A percentile compares a stretch with the other conserved stretches of the same genome.
Evolutionary conservation across 164 flowering plant genomes (phyloP).

Genomic region (Berberis thunbergii): DNA sequence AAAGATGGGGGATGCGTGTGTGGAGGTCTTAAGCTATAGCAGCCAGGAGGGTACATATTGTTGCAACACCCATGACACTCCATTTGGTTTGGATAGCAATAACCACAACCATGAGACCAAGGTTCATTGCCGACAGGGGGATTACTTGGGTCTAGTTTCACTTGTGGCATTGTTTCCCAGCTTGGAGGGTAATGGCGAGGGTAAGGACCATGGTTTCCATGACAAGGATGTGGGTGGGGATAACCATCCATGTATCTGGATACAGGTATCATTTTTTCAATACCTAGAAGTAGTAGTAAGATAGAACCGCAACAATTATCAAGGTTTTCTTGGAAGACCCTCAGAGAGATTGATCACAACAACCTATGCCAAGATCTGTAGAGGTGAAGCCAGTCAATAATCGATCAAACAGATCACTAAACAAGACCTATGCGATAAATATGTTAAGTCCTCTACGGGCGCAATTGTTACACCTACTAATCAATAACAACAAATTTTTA

Average conservation of each 20-base stretch:
- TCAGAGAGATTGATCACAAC: too few species aligned
- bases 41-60: constrained; percentile 21
- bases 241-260: constrained; percentile 24
- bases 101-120: constrained; percentile 21
- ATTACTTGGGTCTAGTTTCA: constrained; percentile 10
- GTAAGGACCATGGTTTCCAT: constrained; percentile 7
- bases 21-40: constrained; percentile 24
- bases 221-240: constrained; percentile 7
- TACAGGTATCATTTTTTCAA: constrained; percentile 21
- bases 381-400: too few species aligned
- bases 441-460: too few species aligned
- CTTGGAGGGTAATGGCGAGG: constrained; percentile 16
- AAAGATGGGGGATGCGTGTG: constrained; percentile 21
- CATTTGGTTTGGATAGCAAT: constrained; percentile 19
- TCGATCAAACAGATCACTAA: too few species aligned
- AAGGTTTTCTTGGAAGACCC: too few species aligned
- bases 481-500: too few species aligned
- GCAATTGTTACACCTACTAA: too few species aligned
- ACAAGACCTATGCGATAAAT: too few species aligned
- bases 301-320: too few species aligned
- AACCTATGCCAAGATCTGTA: too few species aligned
- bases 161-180: constrained; percentile 19
- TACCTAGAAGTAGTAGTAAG: too few species aligned
- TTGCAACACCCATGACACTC: constrained; percentile 31
- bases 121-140: constrained; percentile 8